Conservation (phyloP, 257 asterid species). For the Voacanga thouarsii region DNA sequence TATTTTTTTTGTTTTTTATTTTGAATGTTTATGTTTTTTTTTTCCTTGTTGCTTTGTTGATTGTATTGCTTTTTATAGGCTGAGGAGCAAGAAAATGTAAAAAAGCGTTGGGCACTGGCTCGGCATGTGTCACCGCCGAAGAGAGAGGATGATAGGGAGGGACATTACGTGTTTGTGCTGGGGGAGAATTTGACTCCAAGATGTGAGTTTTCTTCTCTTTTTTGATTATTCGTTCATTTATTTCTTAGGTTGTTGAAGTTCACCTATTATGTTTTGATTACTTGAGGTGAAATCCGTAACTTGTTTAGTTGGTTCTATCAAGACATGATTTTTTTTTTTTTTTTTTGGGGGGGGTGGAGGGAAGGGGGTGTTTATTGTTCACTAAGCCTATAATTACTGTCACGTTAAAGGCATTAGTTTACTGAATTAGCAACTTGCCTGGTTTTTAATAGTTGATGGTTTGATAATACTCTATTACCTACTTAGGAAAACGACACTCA, state of each 20-base stretch:
- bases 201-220: conserved; percentile 39
- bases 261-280: background rate
- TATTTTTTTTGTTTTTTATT: no score
- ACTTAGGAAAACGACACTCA: no score
- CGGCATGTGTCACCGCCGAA: conserved; percentile 59
- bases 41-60: background rate
- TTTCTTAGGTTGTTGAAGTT: background rate
- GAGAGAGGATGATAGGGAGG: conserved; percentile 72
- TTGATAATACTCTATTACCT: no score
- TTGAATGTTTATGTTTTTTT: no score
- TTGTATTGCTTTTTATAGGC: conserved; percentile 26
- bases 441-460: background rate
- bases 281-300: background rate
- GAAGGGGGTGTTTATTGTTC: no score
- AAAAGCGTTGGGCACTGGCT: conserved; percentile 32
- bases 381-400: background rate
- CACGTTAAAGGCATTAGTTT: background rate
- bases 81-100: conserved; percentile 36
- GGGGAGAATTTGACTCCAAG: conserved; percentile 87
- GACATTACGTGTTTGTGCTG: conserved; percentile 64
- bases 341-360: no score
- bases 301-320: background rate
- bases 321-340: background rate
- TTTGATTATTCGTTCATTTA: background rate
- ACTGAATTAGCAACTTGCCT: background rate